Evolutionary conservation across 345 rosid species (phyloP).

Genomic region (Heritiera littoralis): DNA sequence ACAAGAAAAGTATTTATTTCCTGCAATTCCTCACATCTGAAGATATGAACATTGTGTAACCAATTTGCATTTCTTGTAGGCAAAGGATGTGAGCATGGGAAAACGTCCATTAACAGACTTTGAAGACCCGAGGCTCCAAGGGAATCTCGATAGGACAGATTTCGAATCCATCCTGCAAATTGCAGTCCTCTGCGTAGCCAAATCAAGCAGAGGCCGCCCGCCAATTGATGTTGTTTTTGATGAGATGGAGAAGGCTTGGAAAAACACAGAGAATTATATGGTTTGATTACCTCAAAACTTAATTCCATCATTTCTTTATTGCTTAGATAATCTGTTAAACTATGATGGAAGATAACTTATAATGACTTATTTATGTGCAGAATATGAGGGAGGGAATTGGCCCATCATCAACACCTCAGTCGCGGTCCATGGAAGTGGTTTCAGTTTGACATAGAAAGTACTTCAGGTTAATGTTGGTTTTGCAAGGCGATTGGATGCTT

Average conservation of each 20-base stretch:
- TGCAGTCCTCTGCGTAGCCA: conserved; percentile 52
- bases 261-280: conserved; percentile 38
- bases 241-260: conserved; percentile 52
- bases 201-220: conserved; percentile 59
- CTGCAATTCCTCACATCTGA: background rate
- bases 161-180: conserved; percentile 48
- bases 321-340: background rate
- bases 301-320: background rate
- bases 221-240: conserved; percentile 45
- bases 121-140: conserved; percentile 48
- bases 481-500: background rate
- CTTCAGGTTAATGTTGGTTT: background rate
- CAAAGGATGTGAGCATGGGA: conserved; percentile 48
- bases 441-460: conserved; percentile 21
- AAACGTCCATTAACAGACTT: conserved; percentile 48
- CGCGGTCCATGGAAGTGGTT: conserved; percentile 35
- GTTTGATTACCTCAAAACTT: conserved; percentile 15
- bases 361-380: conserved; percentile 16
- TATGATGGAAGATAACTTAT: conserved; percentile 10
- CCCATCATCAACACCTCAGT: conserved; percentile 26
- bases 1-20: conserved; percentile 51
- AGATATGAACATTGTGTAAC: background rate
- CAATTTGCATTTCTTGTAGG: conserved; percentile 33
- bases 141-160: conserved; percentile 40
- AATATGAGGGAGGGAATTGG: conserved; percentile 19